These are phyloP conservation scores for Rhododendron molle DNA, from an alignment of 148 eudicot genomes.

Conservation along the genomic window DNA sequence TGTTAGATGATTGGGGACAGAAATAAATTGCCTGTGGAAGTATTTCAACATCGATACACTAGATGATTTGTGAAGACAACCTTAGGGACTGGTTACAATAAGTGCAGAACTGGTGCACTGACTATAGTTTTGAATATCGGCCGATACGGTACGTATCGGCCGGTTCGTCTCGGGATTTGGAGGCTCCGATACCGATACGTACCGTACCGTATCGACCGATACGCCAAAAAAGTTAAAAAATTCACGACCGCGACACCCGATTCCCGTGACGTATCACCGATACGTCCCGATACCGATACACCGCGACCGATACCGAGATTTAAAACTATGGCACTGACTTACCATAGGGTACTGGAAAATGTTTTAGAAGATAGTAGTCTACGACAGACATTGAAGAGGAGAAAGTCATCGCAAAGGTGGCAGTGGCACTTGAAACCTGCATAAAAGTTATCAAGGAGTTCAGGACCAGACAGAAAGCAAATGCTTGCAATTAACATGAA, in stretches of 20 bases:
- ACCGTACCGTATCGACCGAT: no score
- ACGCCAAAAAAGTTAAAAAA: no score
- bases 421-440: constrained; percentile 97
- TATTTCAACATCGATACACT: neutral
- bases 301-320: no score
- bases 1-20: neutral
- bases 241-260: no score
- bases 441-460: constrained; percentile 11
- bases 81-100: neutral
- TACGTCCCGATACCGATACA: no score
- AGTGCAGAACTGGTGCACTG: neutral
- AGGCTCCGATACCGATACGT: no score
- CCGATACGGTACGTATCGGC: no score
- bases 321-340: no score
- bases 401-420: constrained; percentile 94
- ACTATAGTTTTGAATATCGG: no score
- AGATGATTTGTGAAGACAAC: neutral
- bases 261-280: no score
- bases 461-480: neutral
- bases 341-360: constrained; percentile 94
- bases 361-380: constrained; percentile 90
- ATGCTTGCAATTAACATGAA: neutral
- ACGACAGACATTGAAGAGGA: constrained; percentile 95
- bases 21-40: neutral
- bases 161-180: no score